phyloP scores from a whole-genome alignment of 140 eudicot genomes.

The Oenanthe javanica region DNA sequence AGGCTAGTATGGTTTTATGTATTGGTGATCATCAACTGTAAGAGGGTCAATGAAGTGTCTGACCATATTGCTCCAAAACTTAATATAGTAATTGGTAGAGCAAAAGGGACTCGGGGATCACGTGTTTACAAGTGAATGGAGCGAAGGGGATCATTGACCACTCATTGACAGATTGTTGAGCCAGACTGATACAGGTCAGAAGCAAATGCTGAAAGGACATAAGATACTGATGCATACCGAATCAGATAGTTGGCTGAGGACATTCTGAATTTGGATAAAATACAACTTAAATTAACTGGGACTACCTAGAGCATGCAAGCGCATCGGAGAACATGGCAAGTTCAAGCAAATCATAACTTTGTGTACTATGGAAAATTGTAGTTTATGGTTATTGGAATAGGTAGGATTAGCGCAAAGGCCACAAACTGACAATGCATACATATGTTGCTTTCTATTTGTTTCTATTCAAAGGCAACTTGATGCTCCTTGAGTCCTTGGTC shows the following conservation, averaged over 20 bases:
- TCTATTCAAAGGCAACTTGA: no score
- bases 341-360: neutral
- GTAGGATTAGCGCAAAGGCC: neutral
- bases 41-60: neutral
- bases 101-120: neutral
- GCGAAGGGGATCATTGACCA: neutral
- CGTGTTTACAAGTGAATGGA: neutral
- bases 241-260: neutral
- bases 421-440: no score
- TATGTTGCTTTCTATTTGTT: neutral
- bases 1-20: no score
- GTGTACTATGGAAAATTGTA: neutral
- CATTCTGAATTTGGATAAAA: neutral
- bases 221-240: neutral
- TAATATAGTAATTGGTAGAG: neutral
- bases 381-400: neutral
- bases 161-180: neutral
- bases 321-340: neutral
- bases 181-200: neutral
- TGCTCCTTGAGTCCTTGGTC: no score
- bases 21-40: no score
- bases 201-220: neutral
- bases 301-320: neutral
- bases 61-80: neutral
- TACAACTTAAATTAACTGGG: neutral